Conservation (phyloP, 257 asterid genomes). For the Plantago ovata region DNA sequence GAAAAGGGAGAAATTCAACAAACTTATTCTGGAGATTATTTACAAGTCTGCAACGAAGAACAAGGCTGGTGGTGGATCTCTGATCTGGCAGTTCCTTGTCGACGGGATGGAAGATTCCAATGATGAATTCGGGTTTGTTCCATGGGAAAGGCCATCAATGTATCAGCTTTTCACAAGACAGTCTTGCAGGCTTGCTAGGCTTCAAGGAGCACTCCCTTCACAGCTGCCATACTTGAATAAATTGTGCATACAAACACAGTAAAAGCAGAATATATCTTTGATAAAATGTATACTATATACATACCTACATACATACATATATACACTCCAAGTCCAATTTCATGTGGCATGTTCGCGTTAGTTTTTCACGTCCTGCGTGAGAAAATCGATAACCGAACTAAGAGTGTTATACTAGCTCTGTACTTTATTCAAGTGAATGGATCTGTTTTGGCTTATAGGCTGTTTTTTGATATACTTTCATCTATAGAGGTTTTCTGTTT, state of each 20-base stretch:
- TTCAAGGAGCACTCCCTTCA: slow-evolving; percentile 80
- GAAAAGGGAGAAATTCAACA: slow-evolving; percentile 59
- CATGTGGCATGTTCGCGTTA: slow-evolving; percentile 12
- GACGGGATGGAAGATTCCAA: slow-evolving; percentile 87
- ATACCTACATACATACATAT: not conserved
- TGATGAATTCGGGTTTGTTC: slow-evolving; percentile 93
- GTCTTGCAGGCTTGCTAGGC: slow-evolving; percentile 74
- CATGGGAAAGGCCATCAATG: slow-evolving; percentile 66
- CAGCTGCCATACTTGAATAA: slow-evolving; percentile 58
- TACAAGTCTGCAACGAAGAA: slow-evolving; percentile 65
- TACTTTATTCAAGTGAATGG: slow-evolving; percentile 21
- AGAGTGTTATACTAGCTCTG: slow-evolving; percentile 26
- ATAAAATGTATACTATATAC: no score
- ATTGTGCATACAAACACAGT: slow-evolving; percentile 46
- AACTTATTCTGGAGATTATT: slow-evolving; percentile 65
- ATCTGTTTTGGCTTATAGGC: no score
- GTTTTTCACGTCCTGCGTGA: slow-evolving; percentile 15
- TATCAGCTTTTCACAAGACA: slow-evolving; percentile 71
- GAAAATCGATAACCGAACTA: slow-evolving; percentile 3
- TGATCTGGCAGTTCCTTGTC: slow-evolving; percentile 88
- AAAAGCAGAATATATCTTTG: not conserved
- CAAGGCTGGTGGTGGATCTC: slow-evolving; percentile 75
- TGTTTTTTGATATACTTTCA: no score
- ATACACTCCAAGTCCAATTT: not conserved
- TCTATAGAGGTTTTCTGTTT: no score